Conservation (phyloP, 1,139 yeast genomes). For the Suhomyces anneliseae region DNA sequence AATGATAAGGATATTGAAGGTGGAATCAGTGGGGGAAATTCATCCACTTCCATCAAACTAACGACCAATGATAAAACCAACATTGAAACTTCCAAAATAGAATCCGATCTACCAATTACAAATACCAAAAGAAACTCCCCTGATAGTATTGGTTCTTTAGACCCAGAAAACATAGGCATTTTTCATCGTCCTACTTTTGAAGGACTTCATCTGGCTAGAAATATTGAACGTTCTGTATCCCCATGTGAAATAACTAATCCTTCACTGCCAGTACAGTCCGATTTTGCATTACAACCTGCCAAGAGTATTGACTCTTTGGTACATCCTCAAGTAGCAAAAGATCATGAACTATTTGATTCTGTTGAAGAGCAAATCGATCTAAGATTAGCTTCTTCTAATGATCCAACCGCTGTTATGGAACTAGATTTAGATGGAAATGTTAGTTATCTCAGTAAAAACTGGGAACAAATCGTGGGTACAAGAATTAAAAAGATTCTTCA, state of each 20-base stretch:
- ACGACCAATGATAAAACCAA: too few species aligned
- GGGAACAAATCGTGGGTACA: slow-evolving; percentile 78
- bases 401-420: slow-evolving; percentile 85
- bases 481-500: slow-evolving; percentile 53
- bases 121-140: not conserved
- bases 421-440: slow-evolving; percentile 76
- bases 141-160: not conserved
- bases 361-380: slow-evolving; percentile 50
- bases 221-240: slow-evolving; percentile 31
- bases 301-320: slow-evolving; percentile 5
- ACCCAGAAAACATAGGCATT: slow-evolving; percentile 1
- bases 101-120: not conserved
- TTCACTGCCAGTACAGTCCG: slow-evolving; percentile 6
- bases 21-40: not conserved
- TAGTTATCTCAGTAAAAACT: slow-evolving; percentile 69
- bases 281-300: not conserved
- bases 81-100: not conserved
- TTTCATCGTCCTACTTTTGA: slow-evolving; percentile 29
- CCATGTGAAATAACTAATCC: slow-evolving; percentile 23
- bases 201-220: not conserved
- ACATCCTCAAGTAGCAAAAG: not conserved
- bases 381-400: slow-evolving; percentile 59
- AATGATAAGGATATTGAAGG: not conserved
- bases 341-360: slow-evolving; percentile 15
- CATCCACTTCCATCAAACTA: not conserved